A percentile compares a stretch with the other conserved stretches of the same genome.
phyloP scores from a whole-genome alignment of 441 rosid genomes.

The Raphanus hybrid region DNA sequence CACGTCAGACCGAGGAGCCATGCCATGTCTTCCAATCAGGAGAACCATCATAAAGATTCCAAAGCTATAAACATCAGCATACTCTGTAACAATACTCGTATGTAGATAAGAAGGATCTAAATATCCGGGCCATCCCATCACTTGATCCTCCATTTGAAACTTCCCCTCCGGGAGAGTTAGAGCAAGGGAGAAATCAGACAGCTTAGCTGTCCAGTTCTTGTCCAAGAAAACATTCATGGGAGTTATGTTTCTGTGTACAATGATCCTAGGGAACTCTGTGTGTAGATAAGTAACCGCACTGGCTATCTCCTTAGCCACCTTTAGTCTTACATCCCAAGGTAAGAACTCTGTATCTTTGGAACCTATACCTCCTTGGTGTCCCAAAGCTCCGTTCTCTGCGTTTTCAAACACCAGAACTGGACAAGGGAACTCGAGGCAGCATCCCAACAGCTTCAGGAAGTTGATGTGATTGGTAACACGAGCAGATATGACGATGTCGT shows the following conservation, averaged over 20 bases:
- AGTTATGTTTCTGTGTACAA: slow-evolving; percentile 14
- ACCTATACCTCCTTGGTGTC: not conserved
- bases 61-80: slow-evolving; percentile 28
- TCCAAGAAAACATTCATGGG: slow-evolving; percentile 28
- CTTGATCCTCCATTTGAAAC: slow-evolving; percentile 17
- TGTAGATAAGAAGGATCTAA: slow-evolving; percentile 13
- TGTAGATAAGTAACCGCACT: slow-evolving; percentile 24
- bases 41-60: slow-evolving; percentile 31
- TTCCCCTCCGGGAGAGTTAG: slow-evolving; percentile 26
- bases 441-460: slow-evolving; percentile 46
- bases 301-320: slow-evolving; percentile 19
- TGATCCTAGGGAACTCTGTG: slow-evolving; percentile 17
- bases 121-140: slow-evolving; percentile 27
- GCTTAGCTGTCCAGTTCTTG: slow-evolving; percentile 16
- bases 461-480: slow-evolving; percentile 43
- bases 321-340: slow-evolving; percentile 16
- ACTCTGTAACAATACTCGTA: slow-evolving; percentile 10
- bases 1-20: not conserved
- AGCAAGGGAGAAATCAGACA: slow-evolving; percentile 27
- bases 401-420: slow-evolving; percentile 43
- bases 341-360: not conserved
- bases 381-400: slow-evolving; percentile 28
- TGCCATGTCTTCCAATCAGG: not conserved
- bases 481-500: slow-evolving; percentile 32
- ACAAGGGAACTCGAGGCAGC: slow-evolving; percentile 43